phyloP scores from a whole-genome alignment of 345 rosid genomes.

The Microcos paniculata region DNA sequence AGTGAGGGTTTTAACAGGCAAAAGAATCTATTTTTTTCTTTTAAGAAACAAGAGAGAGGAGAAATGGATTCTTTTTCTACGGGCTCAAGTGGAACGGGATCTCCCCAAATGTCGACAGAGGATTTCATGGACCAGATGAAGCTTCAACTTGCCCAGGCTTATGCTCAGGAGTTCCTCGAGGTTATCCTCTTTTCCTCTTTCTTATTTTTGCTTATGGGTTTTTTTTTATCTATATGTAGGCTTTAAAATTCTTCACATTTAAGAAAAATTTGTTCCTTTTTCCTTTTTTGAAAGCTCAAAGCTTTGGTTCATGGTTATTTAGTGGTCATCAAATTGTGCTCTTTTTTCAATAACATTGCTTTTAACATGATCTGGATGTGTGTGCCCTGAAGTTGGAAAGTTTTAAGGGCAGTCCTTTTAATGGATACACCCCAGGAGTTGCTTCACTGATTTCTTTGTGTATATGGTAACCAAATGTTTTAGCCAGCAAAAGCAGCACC shows the following conservation, averaged over 20 bases:
- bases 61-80: conserved; percentile 68
- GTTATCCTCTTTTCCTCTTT: conserved; percentile 24
- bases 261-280: background rate
- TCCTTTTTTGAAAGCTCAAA: background rate
- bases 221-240: background rate
- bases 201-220: background rate
- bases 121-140: conserved; percentile 72
- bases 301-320: background rate
- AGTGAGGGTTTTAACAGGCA: background rate
- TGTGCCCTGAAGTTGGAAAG: background rate
- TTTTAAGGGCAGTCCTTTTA: background rate
- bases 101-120: conserved; percentile 45
- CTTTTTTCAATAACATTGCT: background rate
- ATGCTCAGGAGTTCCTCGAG: conserved; percentile 81
- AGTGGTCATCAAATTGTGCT: background rate
- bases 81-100: conserved; percentile 38
- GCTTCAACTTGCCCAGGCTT: conserved; percentile 72
- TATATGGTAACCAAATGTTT: background rate
- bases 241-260: background rate
- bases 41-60: background rate
- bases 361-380: background rate
- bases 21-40: background rate
- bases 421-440: background rate
- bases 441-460: background rate
- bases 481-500: background rate